A percentile compares a stretch with the other conserved stretches of the same genome.
Conservation (phyloP, 1,284 basidiomycete species). For the Ganoderma multipileum region DNA sequence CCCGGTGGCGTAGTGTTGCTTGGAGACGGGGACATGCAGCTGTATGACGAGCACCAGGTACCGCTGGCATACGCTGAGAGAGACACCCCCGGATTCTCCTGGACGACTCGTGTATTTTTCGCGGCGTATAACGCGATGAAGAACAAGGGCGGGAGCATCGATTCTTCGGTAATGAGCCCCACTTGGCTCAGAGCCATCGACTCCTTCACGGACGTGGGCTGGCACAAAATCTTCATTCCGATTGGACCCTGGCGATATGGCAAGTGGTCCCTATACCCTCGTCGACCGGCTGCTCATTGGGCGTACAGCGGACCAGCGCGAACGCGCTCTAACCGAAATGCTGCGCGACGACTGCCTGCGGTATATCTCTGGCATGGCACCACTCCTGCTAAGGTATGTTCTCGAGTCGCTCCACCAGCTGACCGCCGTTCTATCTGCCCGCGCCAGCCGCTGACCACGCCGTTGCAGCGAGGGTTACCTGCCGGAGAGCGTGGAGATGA, state of each 20-base stretch:
- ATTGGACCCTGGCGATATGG: constrained; percentile 44
- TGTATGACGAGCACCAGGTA: constrained; percentile 42
- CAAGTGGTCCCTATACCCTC: constrained; percentile 20
- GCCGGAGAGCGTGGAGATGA: constrained; percentile 40
- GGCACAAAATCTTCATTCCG: constrained; percentile 44
- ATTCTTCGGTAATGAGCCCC: constrained; percentile 40
- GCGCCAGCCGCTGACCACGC: constrained; percentile 7
- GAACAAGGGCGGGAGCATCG: constrained; percentile 40
- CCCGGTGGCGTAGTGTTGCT: constrained; percentile 42
- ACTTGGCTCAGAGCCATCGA: constrained; percentile 42
- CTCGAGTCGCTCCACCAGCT: neutral
- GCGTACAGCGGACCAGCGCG: constrained; percentile 33
- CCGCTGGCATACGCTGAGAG: constrained; percentile 38
- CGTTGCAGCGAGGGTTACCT: constrained; percentile 40
- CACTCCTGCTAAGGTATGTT: constrained; percentile 40
- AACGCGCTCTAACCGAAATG: constrained; percentile 42
- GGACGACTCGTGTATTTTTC: constrained; percentile 43
- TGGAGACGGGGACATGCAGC: constrained; percentile 45
- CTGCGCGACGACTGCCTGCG: constrained; percentile 40
- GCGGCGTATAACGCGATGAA: constrained; percentile 45
- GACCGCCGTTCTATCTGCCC: neutral
- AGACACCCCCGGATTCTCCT: constrained; percentile 37
- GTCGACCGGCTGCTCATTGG: constrained; percentile 13
- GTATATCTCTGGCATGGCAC: constrained; percentile 40
- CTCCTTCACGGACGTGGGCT: constrained; percentile 41